Conservation (phyloP, 2,329 filamentous ascomycete genomes). For the Coleophoma cylindrospora region DNA sequence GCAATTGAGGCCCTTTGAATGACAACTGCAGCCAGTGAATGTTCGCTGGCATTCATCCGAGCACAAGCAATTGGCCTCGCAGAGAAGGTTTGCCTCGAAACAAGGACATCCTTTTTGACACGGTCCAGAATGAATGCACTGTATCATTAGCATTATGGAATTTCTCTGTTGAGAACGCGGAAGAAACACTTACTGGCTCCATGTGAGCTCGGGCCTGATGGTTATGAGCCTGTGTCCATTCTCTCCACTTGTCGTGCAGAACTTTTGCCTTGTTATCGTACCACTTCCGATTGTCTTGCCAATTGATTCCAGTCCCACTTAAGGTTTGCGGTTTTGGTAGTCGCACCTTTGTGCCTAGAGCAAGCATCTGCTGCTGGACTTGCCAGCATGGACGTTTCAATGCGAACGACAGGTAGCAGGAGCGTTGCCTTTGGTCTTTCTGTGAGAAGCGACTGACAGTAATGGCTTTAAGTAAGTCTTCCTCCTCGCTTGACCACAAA, state of each 20-base stretch:
- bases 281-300: constrained; percentile 13
- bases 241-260: constrained; percentile 16
- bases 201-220: constrained; percentile 34
- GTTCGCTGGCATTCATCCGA: constrained; percentile 56
- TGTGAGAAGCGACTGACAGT: constrained; percentile 5
- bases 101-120: constrained; percentile 62
- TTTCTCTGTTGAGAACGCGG: constrained; percentile 49
- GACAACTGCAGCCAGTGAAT: constrained; percentile 64
- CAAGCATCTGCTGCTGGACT: constrained; percentile 6
- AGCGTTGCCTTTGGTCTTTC: constrained; percentile 2
- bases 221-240: constrained; percentile 17
- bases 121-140: constrained; percentile 65
- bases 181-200: constrained; percentile 45
- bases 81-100: constrained; percentile 54
- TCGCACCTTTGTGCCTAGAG: constrained; percentile 8
- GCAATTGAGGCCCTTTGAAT: constrained; percentile 54
- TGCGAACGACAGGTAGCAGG: constrained; percentile 18
- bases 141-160: constrained; percentile 32
- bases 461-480: constrained; percentile 5
- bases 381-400: constrained; percentile 21
- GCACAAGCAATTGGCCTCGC: constrained; percentile 68
- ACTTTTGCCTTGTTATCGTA: constrained; percentile 20
- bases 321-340: constrained; percentile 1
- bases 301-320: background rate
- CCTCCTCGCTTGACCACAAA: constrained; percentile 3